phyloP scores from a whole-genome alignment of 2,329 filamentous ascomycete genomes.

The Dactylellina cionopaga region DNA sequence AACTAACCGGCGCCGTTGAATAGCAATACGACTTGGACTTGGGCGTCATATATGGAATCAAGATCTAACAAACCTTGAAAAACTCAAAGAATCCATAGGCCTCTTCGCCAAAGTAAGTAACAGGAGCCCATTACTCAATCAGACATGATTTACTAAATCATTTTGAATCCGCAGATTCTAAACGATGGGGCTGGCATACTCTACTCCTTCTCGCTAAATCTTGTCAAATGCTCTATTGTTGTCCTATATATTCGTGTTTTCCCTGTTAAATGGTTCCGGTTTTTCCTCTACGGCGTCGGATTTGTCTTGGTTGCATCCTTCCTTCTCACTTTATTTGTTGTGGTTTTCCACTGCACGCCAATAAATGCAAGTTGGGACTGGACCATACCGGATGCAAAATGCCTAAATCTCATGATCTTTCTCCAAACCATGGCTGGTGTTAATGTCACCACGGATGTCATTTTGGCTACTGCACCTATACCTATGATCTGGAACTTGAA shows the following conservation, averaged over 20 bases:
- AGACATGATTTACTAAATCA: background rate
- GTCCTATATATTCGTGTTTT: conserved; percentile 44
- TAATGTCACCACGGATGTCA: conserved; percentile 42
- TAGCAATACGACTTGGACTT: conserved; percentile 45
- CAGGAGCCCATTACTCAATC: background rate
- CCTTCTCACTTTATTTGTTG: conserved; percentile 38
- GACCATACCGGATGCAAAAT: conserved; percentile 38
- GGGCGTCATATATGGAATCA: conserved; percentile 45
- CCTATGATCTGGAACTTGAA: conserved; percentile 51
- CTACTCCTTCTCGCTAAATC: conserved; percentile 43
- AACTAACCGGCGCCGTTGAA: background rate
- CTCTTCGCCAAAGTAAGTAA: conserved; percentile 32
- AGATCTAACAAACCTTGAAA: conserved; percentile 24
- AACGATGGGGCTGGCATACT: conserved; percentile 44
- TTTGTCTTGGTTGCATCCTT: conserved; percentile 36
- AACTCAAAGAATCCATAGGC: conserved; percentile 22
- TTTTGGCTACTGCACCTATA: conserved; percentile 39
- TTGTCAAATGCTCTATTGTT: conserved; percentile 45
- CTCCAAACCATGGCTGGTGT: conserved; percentile 44
- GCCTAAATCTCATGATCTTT: conserved; percentile 35
- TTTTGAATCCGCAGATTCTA: conserved; percentile 19
- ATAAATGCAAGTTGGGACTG: conserved; percentile 49
- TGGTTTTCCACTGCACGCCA: conserved; percentile 44
- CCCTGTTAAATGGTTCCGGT: conserved; percentile 40
- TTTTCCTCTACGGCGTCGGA: conserved; percentile 30